phyloP scores from a whole-genome alignment of 371 early-diverging fungal species.

The Pancytospora epiphaga region DNA sequence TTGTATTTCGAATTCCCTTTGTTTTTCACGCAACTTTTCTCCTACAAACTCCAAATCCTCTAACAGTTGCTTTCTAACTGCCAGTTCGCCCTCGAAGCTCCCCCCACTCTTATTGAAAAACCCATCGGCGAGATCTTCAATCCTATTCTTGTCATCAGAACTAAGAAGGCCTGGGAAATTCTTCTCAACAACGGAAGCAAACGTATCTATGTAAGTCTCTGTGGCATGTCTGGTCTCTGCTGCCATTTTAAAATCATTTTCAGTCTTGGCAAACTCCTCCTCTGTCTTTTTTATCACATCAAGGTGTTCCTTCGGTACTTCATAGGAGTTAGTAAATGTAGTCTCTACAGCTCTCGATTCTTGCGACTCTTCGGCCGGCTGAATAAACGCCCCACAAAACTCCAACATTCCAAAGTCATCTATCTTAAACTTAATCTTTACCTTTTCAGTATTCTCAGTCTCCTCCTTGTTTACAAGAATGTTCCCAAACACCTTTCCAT shows the following conservation, averaged over 20 bases:
- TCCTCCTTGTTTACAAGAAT: slow-evolving; percentile 24
- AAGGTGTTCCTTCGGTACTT: slow-evolving; percentile 11
- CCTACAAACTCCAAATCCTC: neutral
- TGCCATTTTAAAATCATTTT: neutral
- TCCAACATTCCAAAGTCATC: slow-evolving; percentile 34
- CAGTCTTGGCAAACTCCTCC: neutral
- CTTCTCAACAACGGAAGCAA: neutral
- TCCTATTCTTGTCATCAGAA: slow-evolving; percentile 3
- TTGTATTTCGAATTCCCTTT: neutral
- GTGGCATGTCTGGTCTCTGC: neutral
- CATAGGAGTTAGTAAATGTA: neutral
- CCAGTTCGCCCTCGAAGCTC: neutral
- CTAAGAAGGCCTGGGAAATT: slow-evolving; percentile 9
- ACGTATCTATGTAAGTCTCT: neutral
- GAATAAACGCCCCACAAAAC: slow-evolving; percentile 17
- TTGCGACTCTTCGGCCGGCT: neutral
- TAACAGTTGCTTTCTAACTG: neutral
- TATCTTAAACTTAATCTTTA: slow-evolving; percentile 27
- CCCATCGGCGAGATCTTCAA: neutral
- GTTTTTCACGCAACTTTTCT: neutral
- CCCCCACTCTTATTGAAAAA: neutral
- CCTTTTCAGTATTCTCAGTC: slow-evolving; percentile 22
- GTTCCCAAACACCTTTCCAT: slow-evolving; percentile 32
- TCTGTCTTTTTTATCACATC: slow-evolving; percentile 4
- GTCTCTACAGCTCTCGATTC: neutral